Conservation (phyloP, 495 filamentous ascomycete genomes). For the Collariella sp. region DNA sequence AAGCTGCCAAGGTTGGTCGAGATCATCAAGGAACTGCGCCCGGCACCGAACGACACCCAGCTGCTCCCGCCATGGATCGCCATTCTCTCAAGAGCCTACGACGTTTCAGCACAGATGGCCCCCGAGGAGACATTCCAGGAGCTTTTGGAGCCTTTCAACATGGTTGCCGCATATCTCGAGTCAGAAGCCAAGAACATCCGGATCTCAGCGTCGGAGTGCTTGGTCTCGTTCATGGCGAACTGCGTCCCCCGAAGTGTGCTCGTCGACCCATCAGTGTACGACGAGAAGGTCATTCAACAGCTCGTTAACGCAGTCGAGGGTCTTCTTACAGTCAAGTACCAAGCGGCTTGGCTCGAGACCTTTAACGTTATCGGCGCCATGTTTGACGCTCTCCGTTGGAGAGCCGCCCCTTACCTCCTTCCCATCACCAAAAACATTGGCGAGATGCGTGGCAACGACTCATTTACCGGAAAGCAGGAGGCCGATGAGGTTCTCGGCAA, state of each 20-base stretch:
- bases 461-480: slow-evolving; percentile 90
- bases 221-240: slow-evolving; percentile 84
- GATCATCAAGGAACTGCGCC: slow-evolving; percentile 76
- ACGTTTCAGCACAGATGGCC: slow-evolving; percentile 79
- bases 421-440: slow-evolving; percentile 69
- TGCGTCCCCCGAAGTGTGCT: slow-evolving; percentile 74
- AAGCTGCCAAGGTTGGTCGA: slow-evolving; percentile 86
- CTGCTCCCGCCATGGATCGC: slow-evolving; percentile 93
- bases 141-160: slow-evolving; percentile 68
- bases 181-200: slow-evolving; percentile 88
- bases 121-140: slow-evolving; percentile 84
- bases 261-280: slow-evolving; percentile 76
- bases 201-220: slow-evolving; percentile 84
- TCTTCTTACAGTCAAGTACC: slow-evolving; percentile 80
- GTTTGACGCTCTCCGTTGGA: slow-evolving; percentile 81
- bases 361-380: slow-evolving; percentile 84
- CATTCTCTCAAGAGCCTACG: slow-evolving; percentile 85
- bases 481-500: slow-evolving; percentile 81
- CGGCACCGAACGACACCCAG: slow-evolving; percentile 83
- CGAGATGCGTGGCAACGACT: slow-evolving; percentile 78
- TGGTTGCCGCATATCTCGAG: slow-evolving; percentile 68
- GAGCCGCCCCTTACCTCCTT: slow-evolving; percentile 63
- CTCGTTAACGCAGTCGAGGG: slow-evolving; percentile 57
- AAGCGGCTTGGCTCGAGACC: slow-evolving; percentile 89
- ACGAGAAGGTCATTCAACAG: slow-evolving; percentile 75